Evolutionary conservation across 163 green algal species (phyloP).

Genomic region (Scenedesmus sp.): DNA sequence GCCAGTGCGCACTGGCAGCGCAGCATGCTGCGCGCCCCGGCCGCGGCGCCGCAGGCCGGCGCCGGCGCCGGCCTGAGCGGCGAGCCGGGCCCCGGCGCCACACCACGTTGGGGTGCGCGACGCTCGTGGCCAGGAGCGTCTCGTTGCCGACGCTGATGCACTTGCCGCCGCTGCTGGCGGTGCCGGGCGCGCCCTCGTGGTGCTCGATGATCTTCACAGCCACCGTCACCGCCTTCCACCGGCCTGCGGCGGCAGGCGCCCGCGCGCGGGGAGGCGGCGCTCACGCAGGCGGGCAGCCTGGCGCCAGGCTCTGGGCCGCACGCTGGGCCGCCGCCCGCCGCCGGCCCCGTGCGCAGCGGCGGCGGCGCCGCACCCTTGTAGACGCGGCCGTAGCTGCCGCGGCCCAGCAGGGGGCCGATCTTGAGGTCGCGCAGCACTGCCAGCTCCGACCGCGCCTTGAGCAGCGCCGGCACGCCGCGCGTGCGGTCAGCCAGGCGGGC

Average conservation of each 20-base stretch:
- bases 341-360: not conserved
- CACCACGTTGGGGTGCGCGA: conserved; percentile 40
- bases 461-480: not conserved
- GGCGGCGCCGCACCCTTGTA: conserved; percentile 54
- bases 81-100: not conserved
- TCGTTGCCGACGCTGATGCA: conserved; percentile 18
- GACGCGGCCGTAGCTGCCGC: conserved; percentile 65
- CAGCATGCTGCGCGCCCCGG: too few species aligned
- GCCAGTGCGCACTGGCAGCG: too few species aligned
- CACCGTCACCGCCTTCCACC: conserved; percentile 35
- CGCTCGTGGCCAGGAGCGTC: conserved; percentile 29
- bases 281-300: too few species aligned
- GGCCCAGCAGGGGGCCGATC: conserved; percentile 70
- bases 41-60: too few species aligned
- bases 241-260: conserved; percentile 12
- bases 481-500: not conserved
- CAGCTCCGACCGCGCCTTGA: conserved; percentile 14
- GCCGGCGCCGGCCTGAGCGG: too few species aligned
- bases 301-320: too few species aligned
- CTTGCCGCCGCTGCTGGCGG: conserved; percentile 24
- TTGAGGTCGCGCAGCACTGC: conserved; percentile 53
- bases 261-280: too few species aligned
- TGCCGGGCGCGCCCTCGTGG: not conserved
- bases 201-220: conserved; percentile 46
- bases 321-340: too few species aligned